These are phyloP conservation scores for Coccomyxa sp. DNA, from an alignment of 139 green algal species.

Conservation along the genomic window DNA sequence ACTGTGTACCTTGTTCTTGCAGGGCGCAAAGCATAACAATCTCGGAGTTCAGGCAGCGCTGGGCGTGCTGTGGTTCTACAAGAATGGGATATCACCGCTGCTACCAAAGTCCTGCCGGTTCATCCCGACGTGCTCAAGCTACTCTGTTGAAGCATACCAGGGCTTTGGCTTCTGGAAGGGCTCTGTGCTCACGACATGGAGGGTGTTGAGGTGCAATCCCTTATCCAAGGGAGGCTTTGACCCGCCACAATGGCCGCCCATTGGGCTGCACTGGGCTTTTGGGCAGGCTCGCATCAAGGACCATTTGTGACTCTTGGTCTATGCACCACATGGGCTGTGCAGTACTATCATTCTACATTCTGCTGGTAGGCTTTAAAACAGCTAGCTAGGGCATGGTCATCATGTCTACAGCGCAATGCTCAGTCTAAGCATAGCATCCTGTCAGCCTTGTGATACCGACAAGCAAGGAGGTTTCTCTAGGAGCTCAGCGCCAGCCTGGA, in stretches of 20 bases:
- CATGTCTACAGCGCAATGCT: no score
- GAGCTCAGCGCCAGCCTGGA: no score
- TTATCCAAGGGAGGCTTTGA: constrained; percentile 45
- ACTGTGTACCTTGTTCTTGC: no score
- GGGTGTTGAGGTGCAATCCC: constrained; percentile 73
- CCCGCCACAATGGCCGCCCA: constrained; percentile 39
- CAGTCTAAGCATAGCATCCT: no score
- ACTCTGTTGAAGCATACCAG: constrained; percentile 27
- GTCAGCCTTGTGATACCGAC: no score
- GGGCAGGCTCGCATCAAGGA: no score
- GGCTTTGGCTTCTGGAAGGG: constrained; percentile 57
- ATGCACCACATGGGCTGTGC: no score
- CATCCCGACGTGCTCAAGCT: constrained; percentile 72
- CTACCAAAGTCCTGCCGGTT: constrained; percentile 74
- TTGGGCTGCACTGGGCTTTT: constrained; percentile 7
- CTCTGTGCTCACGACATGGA: constrained; percentile 71
- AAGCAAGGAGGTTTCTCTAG: no score
- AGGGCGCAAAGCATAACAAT: constrained; percentile 10
- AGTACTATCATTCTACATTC: no score
- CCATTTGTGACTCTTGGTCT: no score
- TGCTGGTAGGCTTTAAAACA: no score
- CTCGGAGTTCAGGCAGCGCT: constrained; percentile 39
- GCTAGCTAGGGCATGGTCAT: no score
- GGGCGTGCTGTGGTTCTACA: constrained; percentile 64
- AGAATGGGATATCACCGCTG: constrained; percentile 60